Conservation (phyloP, 2,329 filamentous ascomycete genomes). For the Cladosporium velox region DNA sequence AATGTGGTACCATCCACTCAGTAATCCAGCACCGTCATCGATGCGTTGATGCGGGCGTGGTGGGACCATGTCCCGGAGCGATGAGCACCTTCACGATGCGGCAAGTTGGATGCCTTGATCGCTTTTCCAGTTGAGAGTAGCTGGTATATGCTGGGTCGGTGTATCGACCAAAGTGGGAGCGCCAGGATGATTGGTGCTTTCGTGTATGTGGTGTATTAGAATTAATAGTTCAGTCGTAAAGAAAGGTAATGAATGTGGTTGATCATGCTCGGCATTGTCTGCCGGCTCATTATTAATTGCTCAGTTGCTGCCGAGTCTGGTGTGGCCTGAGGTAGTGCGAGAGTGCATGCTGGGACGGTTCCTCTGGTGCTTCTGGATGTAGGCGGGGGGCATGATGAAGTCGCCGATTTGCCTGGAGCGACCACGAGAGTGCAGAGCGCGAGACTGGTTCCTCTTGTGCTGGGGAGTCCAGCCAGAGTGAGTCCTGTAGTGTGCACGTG, state of each 20-base stretch:
- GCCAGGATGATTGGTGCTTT: neutral
- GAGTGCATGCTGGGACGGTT: slow-evolving; percentile 19
- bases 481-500: slow-evolving; percentile 18
- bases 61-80: slow-evolving; percentile 10
- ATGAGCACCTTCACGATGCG: neutral
- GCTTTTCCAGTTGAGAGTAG: neutral
- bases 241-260: slow-evolving; percentile 20
- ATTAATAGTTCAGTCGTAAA: slow-evolving; percentile 17
- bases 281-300: slow-evolving; percentile 11
- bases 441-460: slow-evolving; percentile 17
- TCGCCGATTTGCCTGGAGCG: slow-evolving; percentile 19
- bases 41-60: neutral
- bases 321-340: slow-evolving; percentile 19
- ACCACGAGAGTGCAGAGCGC: slow-evolving; percentile 11
- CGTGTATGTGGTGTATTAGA: slow-evolving; percentile 1
- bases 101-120: slow-evolving; percentile 4
- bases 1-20: neutral
- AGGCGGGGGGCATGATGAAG: slow-evolving; percentile 20
- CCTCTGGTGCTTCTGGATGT: slow-evolving; percentile 20
- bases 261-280: slow-evolving; percentile 14
- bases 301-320: slow-evolving; percentile 20
- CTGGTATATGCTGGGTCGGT: neutral
- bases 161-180: too few species aligned
- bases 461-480: slow-evolving; percentile 17
- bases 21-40: neutral